A percentile compares a stretch with the other conserved stretches of the same genome.
These are phyloP conservation scores for Starmerella potacharoeniae DNA, from an alignment of 805 yeast species.

Conservation along the genomic window DNA sequence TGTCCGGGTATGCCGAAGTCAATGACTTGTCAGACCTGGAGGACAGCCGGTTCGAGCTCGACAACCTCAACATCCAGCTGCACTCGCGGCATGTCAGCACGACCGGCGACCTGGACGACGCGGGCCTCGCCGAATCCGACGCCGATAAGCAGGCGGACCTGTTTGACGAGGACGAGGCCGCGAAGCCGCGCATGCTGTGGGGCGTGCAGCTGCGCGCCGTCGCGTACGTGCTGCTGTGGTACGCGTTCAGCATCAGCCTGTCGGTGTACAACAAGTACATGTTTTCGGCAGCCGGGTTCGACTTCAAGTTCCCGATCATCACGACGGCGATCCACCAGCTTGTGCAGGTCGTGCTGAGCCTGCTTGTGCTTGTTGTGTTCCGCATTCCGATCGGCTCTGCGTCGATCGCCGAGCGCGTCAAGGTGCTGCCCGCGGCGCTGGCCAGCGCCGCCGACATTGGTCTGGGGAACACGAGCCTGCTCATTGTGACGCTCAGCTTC, in stretches of 20 bases:
- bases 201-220: conserved; percentile 11
- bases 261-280: conserved; percentile 84
- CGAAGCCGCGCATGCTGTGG: neutral
- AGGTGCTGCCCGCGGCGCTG: conserved; percentile 67
- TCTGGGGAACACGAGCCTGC: conserved; percentile 71
- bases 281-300: conserved; percentile 67
- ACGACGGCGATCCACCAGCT: conserved; percentile 80
- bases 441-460: conserved; percentile 94
- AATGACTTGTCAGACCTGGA: conserved; percentile 9
- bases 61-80: neutral
- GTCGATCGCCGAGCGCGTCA: conserved; percentile 4
- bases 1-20: neutral
- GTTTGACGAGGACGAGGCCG: neutral
- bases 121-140: neutral
- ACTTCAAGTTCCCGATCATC: conserved; percentile 72
- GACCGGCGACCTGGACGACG: neutral
- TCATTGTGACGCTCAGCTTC: conserved; percentile 65
- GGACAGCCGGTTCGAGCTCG: conserved; percentile 9
- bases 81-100: conserved; percentile 1
- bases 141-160: neutral
- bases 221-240: conserved; percentile 26
- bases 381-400: conserved; percentile 2
- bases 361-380: conserved; percentile 17
- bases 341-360: conserved; percentile 47
- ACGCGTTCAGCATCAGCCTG: conserved; percentile 30